Percentiles rank a stretch among this genome's conserved stretches.
These are phyloP conservation scores for Glonium stellatum DNA, from an alignment of 495 filamentous ascomycete genomes.

Conservation along the genomic window DNA sequence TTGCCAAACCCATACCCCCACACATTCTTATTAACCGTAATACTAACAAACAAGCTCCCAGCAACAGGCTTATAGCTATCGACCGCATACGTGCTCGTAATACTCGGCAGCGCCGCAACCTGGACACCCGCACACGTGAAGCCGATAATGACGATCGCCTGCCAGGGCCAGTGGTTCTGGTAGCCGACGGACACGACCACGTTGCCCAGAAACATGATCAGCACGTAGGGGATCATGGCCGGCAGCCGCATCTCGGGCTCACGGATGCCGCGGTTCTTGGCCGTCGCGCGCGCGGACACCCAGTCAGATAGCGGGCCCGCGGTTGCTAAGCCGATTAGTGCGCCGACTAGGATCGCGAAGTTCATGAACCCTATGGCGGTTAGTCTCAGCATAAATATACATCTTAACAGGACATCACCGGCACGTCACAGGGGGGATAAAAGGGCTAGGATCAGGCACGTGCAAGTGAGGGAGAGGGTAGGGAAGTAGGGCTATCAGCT, in stretches of 20 bases:
- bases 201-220: constrained; percentile 53
- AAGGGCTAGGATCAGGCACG: too few species aligned
- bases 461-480: too few species aligned
- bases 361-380: constrained; percentile 44
- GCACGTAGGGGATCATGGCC: constrained; percentile 53
- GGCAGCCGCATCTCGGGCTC: constrained; percentile 66
- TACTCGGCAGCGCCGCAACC: constrained; percentile 52
- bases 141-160: constrained; percentile 48
- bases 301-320: constrained; percentile 56
- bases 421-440: too few species aligned
- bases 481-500: too few species aligned
- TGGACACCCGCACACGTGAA: constrained; percentile 51
- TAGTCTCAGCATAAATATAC: too few species aligned
- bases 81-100: constrained; percentile 47
- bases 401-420: too few species aligned
- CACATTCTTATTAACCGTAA: constrained; percentile 41
- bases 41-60: constrained; percentile 36
- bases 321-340: constrained; percentile 49
- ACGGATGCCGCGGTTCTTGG: constrained; percentile 53
- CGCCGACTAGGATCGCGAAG: constrained; percentile 45
- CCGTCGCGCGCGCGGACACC: constrained; percentile 51
- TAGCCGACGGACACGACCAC: constrained; percentile 58
- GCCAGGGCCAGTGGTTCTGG: constrained; percentile 50
- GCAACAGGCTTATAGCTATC: constrained; percentile 53
- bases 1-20: constrained; percentile 39